Evolutionary conservation across 2,329 filamentous ascomycete species (phyloP), one percentile per base, ranked within the genome.

Genomic region (Alternaria arborescens): DNA sequence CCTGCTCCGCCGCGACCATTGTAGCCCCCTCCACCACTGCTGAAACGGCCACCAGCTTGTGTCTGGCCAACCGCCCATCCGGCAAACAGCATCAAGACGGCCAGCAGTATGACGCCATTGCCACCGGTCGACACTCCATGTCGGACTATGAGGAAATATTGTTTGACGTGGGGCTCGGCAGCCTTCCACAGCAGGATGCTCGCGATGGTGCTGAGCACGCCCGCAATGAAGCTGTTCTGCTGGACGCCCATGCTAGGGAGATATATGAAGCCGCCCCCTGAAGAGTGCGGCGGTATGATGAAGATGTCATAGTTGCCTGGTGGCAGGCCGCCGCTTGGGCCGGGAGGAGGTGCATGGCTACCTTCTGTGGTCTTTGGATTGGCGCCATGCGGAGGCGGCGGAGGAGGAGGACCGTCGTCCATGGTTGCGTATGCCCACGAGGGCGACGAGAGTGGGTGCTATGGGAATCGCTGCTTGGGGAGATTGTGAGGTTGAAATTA

Each of bases 251-350:
- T 80, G 0, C 94, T 97, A 0, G 94, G 94, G n/a, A 98, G 87
- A 78, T 98, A 97, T 28, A 98, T 83, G 79, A 97, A 97, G 34
- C 94, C 94, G 0, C 89, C 88, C 54, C 94, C 94, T 7, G 94
- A 86, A 11, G 93, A 94, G 78, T 97, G 93, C 47, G 94, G 92
- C 8, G 94, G 94, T 73, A 98, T 94, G 77, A 97, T 91, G 82
- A 97, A 97, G 76, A 98, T 97, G 82, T 98, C 94, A 80, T 97
- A 98, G 77, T 95, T 96, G 56, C 94, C 94, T 1, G 91, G 86
- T 3, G 94, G 94, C 48, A 97, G 83, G 58, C 91, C 90, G 26
- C 83, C 82, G 50, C 62, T 62, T 12, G 52, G 58, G 22, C 65
- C 62, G 43, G 60, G 52, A 24, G 60, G 60, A 52, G 70, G 67